Base-by-base conservation (phyloP, 2,329 filamentous ascomycete genomes). In the Polychaeton citri region DNA sequence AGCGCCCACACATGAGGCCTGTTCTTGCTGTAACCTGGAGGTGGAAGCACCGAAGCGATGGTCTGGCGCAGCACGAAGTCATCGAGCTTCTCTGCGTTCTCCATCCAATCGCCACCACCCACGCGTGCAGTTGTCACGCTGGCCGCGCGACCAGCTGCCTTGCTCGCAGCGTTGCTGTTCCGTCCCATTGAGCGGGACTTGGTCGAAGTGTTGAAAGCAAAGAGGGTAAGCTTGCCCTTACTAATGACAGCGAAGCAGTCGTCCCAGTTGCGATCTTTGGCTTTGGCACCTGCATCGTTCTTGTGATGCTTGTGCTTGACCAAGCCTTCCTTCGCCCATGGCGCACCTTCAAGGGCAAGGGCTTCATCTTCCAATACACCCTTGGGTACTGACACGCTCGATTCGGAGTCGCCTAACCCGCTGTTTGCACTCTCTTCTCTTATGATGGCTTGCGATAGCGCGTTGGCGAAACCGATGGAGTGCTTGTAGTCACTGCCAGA, bases 261-360 rank as follows among this genome's bases (percentile, higher is more conserved):
- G 39, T 71, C 79, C 90, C 90, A 98, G 49, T 87, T 88, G 26
- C 90, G 74, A 50, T 96, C 88, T 61, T 88, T 95, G 42, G 87
- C 81, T 57, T 85, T 83, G 64, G 90, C 94, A 46, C 93, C 87
- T 21, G 85, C 70, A 4, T 83, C 77, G 55, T 96, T 88, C 3
- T 96, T 71, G 52, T 96, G 88, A 57, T 95, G 88, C 60, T 96
- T 96, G 64, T 98, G 88, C 47, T 88, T 88, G 15, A 96, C 68
- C 48, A 92, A 84, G 43, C 90, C 90, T 60, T 98, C 90, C 61
- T 98, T 98, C 19, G 92, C 80, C 90, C 90, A 98, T 0, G 90
- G 90, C n/a, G 90, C 84, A 17, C 90, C 90, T 8, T 81, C 77
- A 26, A 98, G 75, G 53, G 93, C 87, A 9, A 98, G 71, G 0